Percentiles rank a stretch among this genome's conserved stretches.
These are phyloP conservation scores for Plasmodium knowlesi DNA, from an alignment of 169 alveolate genomes.

Conservation along the genomic window DNA sequence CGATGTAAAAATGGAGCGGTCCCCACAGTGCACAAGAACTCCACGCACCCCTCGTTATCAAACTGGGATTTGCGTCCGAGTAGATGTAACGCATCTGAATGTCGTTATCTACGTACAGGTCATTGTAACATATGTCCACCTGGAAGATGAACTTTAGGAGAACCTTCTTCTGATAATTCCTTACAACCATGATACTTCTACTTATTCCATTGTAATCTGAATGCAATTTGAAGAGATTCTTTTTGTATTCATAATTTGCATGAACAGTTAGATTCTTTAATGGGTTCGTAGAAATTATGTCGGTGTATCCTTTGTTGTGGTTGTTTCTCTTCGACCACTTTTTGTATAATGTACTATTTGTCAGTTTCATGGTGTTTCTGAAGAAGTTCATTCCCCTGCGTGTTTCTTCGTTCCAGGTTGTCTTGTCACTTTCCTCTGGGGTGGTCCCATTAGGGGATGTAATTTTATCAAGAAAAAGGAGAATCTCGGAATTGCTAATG, in stretches of 20 bases:
- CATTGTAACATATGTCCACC: constrained; percentile 16
- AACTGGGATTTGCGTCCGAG: background rate
- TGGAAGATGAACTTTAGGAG: constrained; percentile 18
- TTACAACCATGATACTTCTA: background rate
- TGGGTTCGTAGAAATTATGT: constrained; percentile 49
- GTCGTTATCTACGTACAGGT: background rate
- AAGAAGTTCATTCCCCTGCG: background rate
- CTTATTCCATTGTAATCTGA: constrained; percentile 35
- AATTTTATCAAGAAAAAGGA: background rate
- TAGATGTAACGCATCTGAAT: background rate
- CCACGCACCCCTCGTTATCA: constrained; percentile 43
- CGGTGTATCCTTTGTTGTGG: background rate
- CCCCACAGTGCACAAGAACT: background rate
- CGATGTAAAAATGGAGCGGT: background rate
- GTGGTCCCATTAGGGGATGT: background rate
- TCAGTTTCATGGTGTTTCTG: background rate
- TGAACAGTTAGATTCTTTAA: constrained; percentile 25
- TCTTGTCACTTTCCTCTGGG: background rate
- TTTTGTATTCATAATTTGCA: constrained; percentile 10
- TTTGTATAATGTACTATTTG: background rate
- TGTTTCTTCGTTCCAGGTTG: background rate
- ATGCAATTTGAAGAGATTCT: constrained; percentile 61
- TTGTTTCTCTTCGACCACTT: constrained; percentile 49
- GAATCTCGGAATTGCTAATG: constrained; percentile 1
- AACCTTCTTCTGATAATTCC: constrained; percentile 8